phyloP scores from a whole-genome alignment of 768 basidiomycete species.

The Lentinula edodes region DNA sequence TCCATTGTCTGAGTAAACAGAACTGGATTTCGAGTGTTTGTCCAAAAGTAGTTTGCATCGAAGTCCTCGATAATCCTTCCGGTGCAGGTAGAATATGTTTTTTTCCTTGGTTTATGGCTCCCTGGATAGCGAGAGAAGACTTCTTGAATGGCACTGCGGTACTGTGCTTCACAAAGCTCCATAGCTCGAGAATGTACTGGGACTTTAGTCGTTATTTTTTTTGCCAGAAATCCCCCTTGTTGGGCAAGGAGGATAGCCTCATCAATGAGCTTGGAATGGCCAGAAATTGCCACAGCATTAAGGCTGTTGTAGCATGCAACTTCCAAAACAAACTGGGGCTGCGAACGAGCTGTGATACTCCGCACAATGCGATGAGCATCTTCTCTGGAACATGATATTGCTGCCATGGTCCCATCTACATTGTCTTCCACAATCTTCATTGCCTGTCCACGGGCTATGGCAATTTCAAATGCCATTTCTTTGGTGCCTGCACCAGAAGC shows the following conservation, averaged over 20 bases:
- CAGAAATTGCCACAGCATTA: conserved; percentile 32
- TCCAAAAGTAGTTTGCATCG: conserved; percentile 35
- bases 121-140: conserved; percentile 29
- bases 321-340: conserved; percentile 19
- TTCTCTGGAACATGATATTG: conserved; percentile 26
- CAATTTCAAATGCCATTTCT: conserved; percentile 35
- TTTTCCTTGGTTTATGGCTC: conserved; percentile 17
- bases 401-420: conserved; percentile 35
- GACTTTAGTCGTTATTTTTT: conserved; percentile 28
- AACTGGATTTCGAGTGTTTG: conserved; percentile 30
- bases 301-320: conserved; percentile 37
- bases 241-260: conserved; percentile 22
- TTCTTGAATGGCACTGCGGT: conserved; percentile 19
- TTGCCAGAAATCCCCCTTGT: conserved; percentile 24
- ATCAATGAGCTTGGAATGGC: conserved; percentile 21
- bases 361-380: conserved; percentile 12
- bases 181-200: conserved; percentile 35
- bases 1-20: conserved; percentile 28
- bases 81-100: conserved; percentile 32
- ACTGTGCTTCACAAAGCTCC: conserved; percentile 26
- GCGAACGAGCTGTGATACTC: not conserved
- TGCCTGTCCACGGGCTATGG: conserved; percentile 33
- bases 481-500: conserved; percentile 24
- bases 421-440: conserved; percentile 12
- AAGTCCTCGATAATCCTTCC: conserved; percentile 21